Conservation (phyloP, 2,329 filamentous ascomycete species). For the Exophiala sp. region DNA sequence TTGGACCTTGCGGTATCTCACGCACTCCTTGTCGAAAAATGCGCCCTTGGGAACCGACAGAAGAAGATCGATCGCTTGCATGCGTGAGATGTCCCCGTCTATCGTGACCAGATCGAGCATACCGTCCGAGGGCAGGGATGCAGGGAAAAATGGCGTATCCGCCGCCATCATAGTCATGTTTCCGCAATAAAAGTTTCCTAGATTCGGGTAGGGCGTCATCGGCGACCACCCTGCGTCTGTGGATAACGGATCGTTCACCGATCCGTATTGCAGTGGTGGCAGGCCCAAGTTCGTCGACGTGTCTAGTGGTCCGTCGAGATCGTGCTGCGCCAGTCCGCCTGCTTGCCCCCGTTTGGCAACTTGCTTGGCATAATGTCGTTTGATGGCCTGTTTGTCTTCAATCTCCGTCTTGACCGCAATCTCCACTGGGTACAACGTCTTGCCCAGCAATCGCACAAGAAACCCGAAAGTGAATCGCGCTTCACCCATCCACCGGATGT, state of each 20-base stretch:
- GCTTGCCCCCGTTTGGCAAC: slow-evolving; percentile 35
- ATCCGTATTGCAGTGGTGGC: slow-evolving; percentile 74
- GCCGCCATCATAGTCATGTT: slow-evolving; percentile 94
- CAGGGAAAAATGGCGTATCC: slow-evolving; percentile 82
- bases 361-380: slow-evolving; percentile 64
- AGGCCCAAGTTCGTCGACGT: slow-evolving; percentile 48
- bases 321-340: slow-evolving; percentile 39
- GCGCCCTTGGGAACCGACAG: slow-evolving; percentile 66
- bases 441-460: slow-evolving; percentile 68
- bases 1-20: slow-evolving; percentile 79
- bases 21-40: slow-evolving; percentile 75
- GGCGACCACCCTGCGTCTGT: slow-evolving; percentile 68
- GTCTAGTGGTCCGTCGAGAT: slow-evolving; percentile 33
- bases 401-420: slow-evolving; percentile 80
- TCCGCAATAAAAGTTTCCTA: slow-evolving; percentile 91
- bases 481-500: slow-evolving; percentile 88
- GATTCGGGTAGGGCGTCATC: slow-evolving; percentile 65
- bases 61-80: slow-evolving; percentile 66
- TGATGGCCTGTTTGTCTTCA: slow-evolving; percentile 69
- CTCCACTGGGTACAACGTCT: slow-evolving; percentile 83
- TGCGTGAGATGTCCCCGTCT: slow-evolving; percentile 67
- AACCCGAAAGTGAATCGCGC: slow-evolving; percentile 83
- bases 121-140: slow-evolving; percentile 77
- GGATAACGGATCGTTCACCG: slow-evolving; percentile 71
- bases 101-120: slow-evolving; percentile 80